These are phyloP conservation scores for Saturnispora ahearnii DNA, from an alignment of 805 yeast genomes.

Conservation along the genomic window DNA sequence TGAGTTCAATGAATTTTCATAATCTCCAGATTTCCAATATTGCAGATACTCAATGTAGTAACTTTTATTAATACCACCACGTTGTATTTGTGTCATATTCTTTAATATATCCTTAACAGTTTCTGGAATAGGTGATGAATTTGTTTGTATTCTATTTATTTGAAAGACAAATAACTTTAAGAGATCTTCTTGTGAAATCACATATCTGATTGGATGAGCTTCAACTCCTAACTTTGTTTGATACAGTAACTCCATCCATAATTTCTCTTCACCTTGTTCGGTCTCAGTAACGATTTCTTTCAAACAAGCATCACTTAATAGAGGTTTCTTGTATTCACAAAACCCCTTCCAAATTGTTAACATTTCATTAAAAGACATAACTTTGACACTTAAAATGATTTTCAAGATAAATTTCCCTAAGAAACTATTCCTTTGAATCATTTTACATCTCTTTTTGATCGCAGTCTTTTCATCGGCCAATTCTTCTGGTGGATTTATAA, in stretches of 20 bases:
- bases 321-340: slow-evolving; percentile 28
- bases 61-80: slow-evolving; percentile 34
- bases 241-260: background rate
- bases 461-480: slow-evolving; percentile 11
- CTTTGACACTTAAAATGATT: slow-evolving; percentile 32
- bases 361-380: slow-evolving; percentile 40
- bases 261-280: slow-evolving; percentile 8
- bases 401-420: slow-evolving; percentile 38
- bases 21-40: slow-evolving; percentile 48
- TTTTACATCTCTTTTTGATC: slow-evolving; percentile 10
- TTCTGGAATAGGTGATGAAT: slow-evolving; percentile 42
- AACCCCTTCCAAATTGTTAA: slow-evolving; percentile 36
- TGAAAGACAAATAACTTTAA: slow-evolving; percentile 44
- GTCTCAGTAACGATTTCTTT: background rate
- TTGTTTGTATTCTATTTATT: slow-evolving; percentile 41
- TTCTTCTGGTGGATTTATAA: slow-evolving; percentile 24
- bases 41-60: slow-evolving; percentile 56
- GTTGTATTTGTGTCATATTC: slow-evolving; percentile 40
- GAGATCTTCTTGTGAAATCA: slow-evolving; percentile 40
- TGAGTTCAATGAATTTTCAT: slow-evolving; percentile 50
- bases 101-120: slow-evolving; percentile 34
- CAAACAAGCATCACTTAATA: slow-evolving; percentile 1
- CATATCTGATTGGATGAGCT: background rate
- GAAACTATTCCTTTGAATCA: slow-evolving; percentile 32
- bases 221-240: background rate